Conservation (phyloP, 352 stramenopile species). For the Thalassiosira ordinaria region DNA sequence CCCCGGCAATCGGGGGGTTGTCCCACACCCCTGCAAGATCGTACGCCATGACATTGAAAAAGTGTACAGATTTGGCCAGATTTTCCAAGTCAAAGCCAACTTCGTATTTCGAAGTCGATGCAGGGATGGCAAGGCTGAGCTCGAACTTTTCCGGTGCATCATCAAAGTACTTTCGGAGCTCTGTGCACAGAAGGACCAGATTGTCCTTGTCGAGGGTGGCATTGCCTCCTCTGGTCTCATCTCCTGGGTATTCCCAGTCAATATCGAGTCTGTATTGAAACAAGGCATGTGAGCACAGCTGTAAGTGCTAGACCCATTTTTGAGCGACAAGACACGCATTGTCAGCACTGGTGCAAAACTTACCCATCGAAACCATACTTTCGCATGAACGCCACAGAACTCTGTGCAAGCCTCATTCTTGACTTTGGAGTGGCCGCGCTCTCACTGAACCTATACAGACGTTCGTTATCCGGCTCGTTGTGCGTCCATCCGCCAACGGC, state of each 20-base stretch:
- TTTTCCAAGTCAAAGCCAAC: slow-evolving; percentile 57
- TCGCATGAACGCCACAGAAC: slow-evolving; percentile 57
- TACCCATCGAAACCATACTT: slow-evolving; percentile 63
- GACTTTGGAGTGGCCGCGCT: slow-evolving; percentile 40
- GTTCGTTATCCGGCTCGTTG: slow-evolving; percentile 66
- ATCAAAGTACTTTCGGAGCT: slow-evolving; percentile 66
- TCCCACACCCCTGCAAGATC: slow-evolving; percentile 66
- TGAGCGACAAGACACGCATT: too few species aligned
- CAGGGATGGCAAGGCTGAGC: slow-evolving; percentile 64
- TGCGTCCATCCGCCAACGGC: slow-evolving; percentile 62
- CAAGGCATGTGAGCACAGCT: not conserved
- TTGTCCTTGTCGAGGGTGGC: slow-evolving; percentile 49
- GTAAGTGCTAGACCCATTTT: not conserved
- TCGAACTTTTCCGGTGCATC: slow-evolving; percentile 65
- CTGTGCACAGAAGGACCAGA: slow-evolving; percentile 57
- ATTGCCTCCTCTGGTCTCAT: slow-evolving; percentile 58
- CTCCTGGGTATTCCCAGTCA: slow-evolving; percentile 57
- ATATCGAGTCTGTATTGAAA: slow-evolving; percentile 34
- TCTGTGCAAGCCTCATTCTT: slow-evolving; percentile 61
- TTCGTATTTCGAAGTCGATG: slow-evolving; percentile 35
- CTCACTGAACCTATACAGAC: slow-evolving; percentile 58
- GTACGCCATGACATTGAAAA: slow-evolving; percentile 71
- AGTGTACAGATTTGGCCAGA: slow-evolving; percentile 52
- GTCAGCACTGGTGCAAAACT: too few species aligned
- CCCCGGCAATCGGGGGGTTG: slow-evolving; percentile 47